Base-by-base conservation (phyloP, 2,329 filamentous ascomycete genomes). In the Colletotrichum somersetense region DNA sequence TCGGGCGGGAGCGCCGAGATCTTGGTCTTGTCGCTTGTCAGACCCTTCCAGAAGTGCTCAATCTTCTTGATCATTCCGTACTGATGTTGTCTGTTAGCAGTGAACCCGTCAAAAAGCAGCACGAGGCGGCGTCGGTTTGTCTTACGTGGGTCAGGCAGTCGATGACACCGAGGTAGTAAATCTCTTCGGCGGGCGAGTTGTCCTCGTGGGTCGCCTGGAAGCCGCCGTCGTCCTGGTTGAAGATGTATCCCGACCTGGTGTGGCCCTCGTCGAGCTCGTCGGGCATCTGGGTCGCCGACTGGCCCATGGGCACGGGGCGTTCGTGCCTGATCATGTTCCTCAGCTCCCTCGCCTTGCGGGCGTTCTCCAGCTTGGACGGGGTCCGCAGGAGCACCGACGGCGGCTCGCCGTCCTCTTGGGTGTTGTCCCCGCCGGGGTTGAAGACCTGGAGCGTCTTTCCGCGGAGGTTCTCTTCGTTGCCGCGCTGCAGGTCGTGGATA, bases 141-240 rank as follows among this genome's bases (percentile, higher is more conserved):
- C 93, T 90, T 88, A 97, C 95, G 81, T 98, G 94, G 77, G 96
- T 99, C 77, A 99, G 86, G 81, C 96, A 99, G 83, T 99, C 96
- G 81, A 99, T 99, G 77, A 99, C 97, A 46, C 96, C 97, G 10
- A 99, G 89, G 80, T 99, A 99, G 82, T 99, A 99, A 53, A 99
- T 95, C 82, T 97, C 94, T 66, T 98, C 94, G 2, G 92, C 95
- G 1, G 93, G 90, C 20, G 86, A 84, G 74, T 97, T 92, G 81
- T 97, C 91, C 81, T 98, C 95, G 79, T 98, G 95, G 1, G 96
- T 98, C 16, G 96, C 96, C 76, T 92, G 89, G 82, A 98, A 95
- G 3, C 96, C 96, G 61, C 96, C 96, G 79, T 98, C 96, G 76
- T 98, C 96, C 71, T 92, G 91, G 80, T 97, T 98, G 81, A 98